Conservation (phyloP, 1,139 yeast genomes). For the Pichia sp. region DNA sequence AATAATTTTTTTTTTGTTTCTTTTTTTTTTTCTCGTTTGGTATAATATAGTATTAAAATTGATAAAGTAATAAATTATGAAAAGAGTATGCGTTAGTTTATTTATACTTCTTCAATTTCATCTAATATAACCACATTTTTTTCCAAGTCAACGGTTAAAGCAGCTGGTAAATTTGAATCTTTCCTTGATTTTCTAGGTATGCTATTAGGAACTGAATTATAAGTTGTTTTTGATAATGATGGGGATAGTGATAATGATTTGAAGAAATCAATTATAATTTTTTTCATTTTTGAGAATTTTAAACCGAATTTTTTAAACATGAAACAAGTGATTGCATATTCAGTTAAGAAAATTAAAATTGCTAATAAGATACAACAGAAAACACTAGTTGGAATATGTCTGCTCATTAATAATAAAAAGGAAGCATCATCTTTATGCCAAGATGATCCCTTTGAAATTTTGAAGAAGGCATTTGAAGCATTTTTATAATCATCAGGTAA, state of each 20-base stretch:
- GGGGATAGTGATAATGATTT: not conserved
- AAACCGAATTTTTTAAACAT: constrained; percentile 6
- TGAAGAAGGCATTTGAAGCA: constrained; percentile 52
- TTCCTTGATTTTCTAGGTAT: constrained; percentile 36
- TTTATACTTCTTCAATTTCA: constrained; percentile 8
- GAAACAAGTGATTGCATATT: constrained; percentile 42
- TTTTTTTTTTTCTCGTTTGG: not conserved
- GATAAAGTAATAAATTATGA: no score
- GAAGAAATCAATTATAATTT: not conserved
- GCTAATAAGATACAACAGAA: constrained; percentile 61
- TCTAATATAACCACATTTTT: constrained; percentile 27
- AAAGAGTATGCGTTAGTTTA: no score
- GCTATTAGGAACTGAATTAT: not conserved
- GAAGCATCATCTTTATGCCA: constrained; percentile 89
- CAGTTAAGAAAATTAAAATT: constrained; percentile 48
- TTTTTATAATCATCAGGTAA: constrained; percentile 68
- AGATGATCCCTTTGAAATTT: constrained; percentile 71
- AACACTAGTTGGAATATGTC: constrained; percentile 65
- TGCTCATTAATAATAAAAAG: constrained; percentile 61
- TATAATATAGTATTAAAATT: not conserved
- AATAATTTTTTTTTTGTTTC: no score
- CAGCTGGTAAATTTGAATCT: constrained; percentile 46
- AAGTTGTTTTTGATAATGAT: not conserved
- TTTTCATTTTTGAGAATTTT: constrained; percentile 2
- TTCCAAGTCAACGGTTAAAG: constrained; percentile 33